Base-by-base conservation (phyloP, 1,284 basidiomycete species). In the Kwoniella shivajii region DNA sequence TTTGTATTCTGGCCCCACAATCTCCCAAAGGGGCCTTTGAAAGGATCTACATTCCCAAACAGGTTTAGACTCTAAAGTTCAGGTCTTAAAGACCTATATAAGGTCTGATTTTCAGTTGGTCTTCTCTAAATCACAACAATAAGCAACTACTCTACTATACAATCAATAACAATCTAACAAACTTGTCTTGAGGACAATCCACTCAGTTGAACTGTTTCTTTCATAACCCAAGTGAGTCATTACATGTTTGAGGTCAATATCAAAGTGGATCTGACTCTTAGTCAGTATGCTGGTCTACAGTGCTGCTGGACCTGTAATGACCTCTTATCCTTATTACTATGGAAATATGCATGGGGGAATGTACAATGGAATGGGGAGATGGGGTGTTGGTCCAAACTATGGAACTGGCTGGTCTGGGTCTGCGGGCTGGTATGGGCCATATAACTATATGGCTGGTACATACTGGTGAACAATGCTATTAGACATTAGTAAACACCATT, bases 371-470 rank as follows among this genome's bases (percentile, higher is more conserved):
- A 65, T 48, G 52, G 63, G 63, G 1, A 50, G 65, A 46, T 69
- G 57, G 46, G 68, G 68, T 30, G 54, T 57, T 33, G 68, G 68
- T 1, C 60, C 64, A 24, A 67, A 63, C 37, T 69, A 69, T 56
- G 68, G 68, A 11, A 54, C 59, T 31, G 66, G 64, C 1, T 65
- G 54, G 46, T 41, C 48, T 4, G 45, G n/a, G n/a, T n/a, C 56
- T 14, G 56, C 24, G 22, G 37, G 37, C 6, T 63, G 64, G 62
- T 66, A 66, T 50, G 60, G 61, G 24, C 65, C 67, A 4, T 65
- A 64, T 49, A 43, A 46, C 6, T 69, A 69, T 36, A 69, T 69
- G 67, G 41, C 57, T 43, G 67, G 67, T 1, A 67, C 61, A 13
- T 69, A 69, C 39, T 67, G 67, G 67, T 65, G 41, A 50, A n/a